Conservation (phyloP, 2,329 filamentous ascomycete species). For the Exophiala phaeomuriformis region DNA sequence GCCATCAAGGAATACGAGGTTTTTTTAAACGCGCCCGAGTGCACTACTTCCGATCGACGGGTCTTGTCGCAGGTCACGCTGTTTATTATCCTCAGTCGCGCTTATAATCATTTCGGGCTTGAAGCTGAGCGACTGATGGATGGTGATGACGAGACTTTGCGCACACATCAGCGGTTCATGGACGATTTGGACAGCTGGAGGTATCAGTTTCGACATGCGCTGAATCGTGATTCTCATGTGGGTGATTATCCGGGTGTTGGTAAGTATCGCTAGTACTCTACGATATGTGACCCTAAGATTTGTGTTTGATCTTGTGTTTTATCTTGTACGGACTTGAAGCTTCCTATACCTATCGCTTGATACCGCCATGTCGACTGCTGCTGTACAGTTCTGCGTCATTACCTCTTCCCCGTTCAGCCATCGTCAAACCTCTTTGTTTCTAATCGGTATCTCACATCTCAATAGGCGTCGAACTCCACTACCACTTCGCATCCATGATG, state of each 20-base stretch:
- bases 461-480: conserved; percentile 45
- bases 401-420: not conserved
- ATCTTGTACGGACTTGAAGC: not conserved
- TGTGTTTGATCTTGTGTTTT: conserved; percentile 1
- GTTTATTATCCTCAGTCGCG: conserved; percentile 52
- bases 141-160: conserved; percentile 29
- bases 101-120: conserved; percentile 50
- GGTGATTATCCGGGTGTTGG: conserved; percentile 27
- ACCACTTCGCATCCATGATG: conserved; percentile 49
- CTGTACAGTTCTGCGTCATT: not conserved
- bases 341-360: too few species aligned
- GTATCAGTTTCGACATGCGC: conserved; percentile 38
- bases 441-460: not conserved
- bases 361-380: too few species aligned
- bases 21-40: conserved; percentile 47
- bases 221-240: conserved; percentile 23
- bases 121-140: conserved; percentile 34
- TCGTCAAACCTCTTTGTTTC: not conserved
- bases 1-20: conserved; percentile 52
- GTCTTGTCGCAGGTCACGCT: conserved; percentile 53
- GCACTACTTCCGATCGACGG: conserved; percentile 50
- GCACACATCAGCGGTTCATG: conserved; percentile 43
- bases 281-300: not conserved
- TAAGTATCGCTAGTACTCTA: conserved; percentile 4
- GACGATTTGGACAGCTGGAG: conserved; percentile 49